Percentiles rank a stretch among this genome's conserved stretches.
Evolutionary conservation across 805 yeast genomes (phyloP).

Genomic region (Lipomyces kockii): DNA sequence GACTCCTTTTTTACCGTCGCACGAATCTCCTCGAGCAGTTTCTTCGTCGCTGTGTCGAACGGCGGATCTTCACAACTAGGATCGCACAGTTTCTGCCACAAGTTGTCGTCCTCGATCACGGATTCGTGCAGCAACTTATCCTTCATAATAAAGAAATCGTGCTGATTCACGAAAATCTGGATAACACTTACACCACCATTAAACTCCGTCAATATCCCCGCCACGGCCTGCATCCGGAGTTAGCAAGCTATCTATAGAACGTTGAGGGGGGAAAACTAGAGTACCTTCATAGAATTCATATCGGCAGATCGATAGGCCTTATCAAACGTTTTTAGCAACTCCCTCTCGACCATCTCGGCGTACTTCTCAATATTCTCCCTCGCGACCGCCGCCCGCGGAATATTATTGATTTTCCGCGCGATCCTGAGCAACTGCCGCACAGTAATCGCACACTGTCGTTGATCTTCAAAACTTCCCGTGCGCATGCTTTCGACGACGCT

Average conservation of each 20-base stretch:
- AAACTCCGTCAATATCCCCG: slow-evolving; percentile 74
- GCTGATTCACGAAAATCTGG: slow-evolving; percentile 79
- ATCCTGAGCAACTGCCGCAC: slow-evolving; percentile 68
- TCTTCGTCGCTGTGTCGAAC: slow-evolving; percentile 58
- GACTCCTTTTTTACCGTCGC: slow-evolving; percentile 73
- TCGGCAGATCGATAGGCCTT: slow-evolving; percentile 73
- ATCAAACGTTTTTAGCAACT: slow-evolving; percentile 70
- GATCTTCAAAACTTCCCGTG: slow-evolving; percentile 57
- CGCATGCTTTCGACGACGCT: slow-evolving; percentile 63
- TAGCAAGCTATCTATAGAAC: background rate
- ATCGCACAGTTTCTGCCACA: slow-evolving; percentile 65
- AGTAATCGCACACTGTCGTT: slow-evolving; percentile 68
- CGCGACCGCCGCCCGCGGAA: slow-evolving; percentile 40
- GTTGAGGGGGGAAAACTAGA: slow-evolving; percentile 40
- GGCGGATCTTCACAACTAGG: slow-evolving; percentile 57
- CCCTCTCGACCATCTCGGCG: slow-evolving; percentile 76
- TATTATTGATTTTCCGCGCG: slow-evolving; percentile 58
- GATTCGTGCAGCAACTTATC: slow-evolving; percentile 48
- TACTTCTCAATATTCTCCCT: slow-evolving; percentile 62
- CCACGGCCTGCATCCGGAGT: slow-evolving; percentile 41
- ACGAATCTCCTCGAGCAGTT: slow-evolving; percentile 59
- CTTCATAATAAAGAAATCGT: slow-evolving; percentile 64
- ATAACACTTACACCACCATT: slow-evolving; percentile 86
- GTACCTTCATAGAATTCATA: slow-evolving; percentile 69
- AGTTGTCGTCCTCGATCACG: slow-evolving; percentile 43